phyloP scores from a whole-genome alignment of 2,329 filamentous ascomycete species.

The Leptographium flavum region DNA sequence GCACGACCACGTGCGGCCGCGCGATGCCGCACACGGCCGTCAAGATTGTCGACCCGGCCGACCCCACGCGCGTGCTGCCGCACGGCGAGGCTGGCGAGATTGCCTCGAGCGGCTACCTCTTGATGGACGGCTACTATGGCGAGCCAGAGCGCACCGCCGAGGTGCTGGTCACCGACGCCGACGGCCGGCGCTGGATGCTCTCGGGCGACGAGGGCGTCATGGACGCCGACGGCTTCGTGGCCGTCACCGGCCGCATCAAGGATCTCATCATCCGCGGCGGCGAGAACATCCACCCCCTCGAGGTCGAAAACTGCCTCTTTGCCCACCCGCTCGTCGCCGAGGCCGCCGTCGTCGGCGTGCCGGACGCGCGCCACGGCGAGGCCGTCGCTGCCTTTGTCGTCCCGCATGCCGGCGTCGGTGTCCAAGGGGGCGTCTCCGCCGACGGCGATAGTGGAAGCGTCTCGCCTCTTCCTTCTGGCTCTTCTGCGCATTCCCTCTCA shows the following conservation, averaged over 20 bases:
- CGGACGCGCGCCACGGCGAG: slow-evolving; percentile 74
- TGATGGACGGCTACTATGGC: slow-evolving; percentile 87
- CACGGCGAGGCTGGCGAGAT: slow-evolving; percentile 63
- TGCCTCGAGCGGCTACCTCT: slow-evolving; percentile 67
- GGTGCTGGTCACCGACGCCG: slow-evolving; percentile 23
- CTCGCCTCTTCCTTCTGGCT: too few relatives aligned
- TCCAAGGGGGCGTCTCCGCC: slow-evolving; percentile 11
- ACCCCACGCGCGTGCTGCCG: slow-evolving; percentile 45
- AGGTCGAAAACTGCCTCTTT: slow-evolving; percentile 80
- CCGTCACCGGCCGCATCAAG: slow-evolving; percentile 84
- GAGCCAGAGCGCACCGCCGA: slow-evolving; percentile 55
- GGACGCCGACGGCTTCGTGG: slow-evolving; percentile 68
- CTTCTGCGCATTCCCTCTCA: slow-evolving; percentile 21
- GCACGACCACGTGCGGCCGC: slow-evolving; percentile 64
- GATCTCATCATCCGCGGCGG: slow-evolving; percentile 91
- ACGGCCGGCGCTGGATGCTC: slow-evolving; percentile 61
- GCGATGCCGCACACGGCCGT: slow-evolving; percentile 66
- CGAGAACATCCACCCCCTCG: slow-evolving; percentile 90
- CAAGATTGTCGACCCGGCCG: slow-evolving; percentile 59
- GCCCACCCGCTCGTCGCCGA: slow-evolving; percentile 57
- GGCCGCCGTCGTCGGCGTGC: slow-evolving; percentile 70
- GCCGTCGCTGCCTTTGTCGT: slow-evolving; percentile 75
- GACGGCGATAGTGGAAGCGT: too few relatives aligned
- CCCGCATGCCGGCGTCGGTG: slow-evolving; percentile 23
- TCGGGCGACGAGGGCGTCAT: slow-evolving; percentile 86